Percentiles rank a stretch among this genome's conserved stretches.
Evolutionary conservation across 2,329 filamentous ascomycete genomes (phyloP).

Genomic region (Aspergillus sp.): DNA sequence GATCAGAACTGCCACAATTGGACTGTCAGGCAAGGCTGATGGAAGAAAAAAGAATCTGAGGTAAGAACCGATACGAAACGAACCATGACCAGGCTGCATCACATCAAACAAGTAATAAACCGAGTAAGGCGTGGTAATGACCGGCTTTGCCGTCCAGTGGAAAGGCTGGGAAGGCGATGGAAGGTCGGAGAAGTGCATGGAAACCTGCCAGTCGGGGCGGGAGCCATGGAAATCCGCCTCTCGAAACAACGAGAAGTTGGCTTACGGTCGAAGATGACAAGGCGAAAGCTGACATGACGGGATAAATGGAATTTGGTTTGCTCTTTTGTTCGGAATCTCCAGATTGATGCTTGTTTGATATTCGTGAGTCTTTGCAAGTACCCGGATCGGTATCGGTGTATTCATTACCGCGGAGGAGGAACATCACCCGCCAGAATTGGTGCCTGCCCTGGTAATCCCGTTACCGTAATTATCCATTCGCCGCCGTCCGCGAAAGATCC

Average conservation of each 20-base stretch:
- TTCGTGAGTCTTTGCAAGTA: too few species aligned
- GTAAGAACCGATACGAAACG: too few species aligned
- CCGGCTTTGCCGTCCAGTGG: conserved; percentile 17
- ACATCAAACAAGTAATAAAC: too few species aligned
- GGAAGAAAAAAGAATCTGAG: too few species aligned
- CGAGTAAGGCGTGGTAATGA: background rate
- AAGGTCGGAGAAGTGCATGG: conserved; percentile 30
- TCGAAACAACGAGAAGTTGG: conserved; percentile 19
- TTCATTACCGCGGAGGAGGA: too few species aligned
- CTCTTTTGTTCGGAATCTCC: conserved; percentile 1
- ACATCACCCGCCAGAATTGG: background rate
- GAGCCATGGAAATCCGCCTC: conserved; percentile 23
- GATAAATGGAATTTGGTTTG: background rate
- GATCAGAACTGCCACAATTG: too few species aligned
- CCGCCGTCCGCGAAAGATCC: conserved; percentile 6
- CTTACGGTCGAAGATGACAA: background rate
- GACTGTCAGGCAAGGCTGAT: too few species aligned
- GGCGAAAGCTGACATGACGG: background rate
- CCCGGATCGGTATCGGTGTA: too few species aligned
- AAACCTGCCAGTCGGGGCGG: conserved; percentile 24
- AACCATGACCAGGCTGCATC: too few species aligned
- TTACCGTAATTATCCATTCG: conserved; percentile 6
- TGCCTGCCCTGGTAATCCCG: conserved; percentile 12
- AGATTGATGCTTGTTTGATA: background rate
- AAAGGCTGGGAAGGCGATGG: conserved; percentile 31